Evolutionary conservation across 805 yeast species (phyloP).

Genomic region (Starmerella tilneyi): DNA sequence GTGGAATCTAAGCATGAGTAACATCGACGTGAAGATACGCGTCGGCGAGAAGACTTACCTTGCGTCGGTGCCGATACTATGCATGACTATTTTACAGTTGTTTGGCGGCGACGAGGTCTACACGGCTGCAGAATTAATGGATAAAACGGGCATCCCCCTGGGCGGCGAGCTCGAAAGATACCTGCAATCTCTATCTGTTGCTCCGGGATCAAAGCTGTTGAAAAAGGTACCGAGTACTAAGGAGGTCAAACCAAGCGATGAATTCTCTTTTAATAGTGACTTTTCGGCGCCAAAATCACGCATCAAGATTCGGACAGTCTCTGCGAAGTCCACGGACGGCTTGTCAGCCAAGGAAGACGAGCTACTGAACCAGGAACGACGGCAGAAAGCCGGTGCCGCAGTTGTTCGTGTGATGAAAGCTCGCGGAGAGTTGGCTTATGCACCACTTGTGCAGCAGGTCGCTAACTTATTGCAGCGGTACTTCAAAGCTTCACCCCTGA

Average conservation of each 20-base stretch:
- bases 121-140: constrained; percentile 51
- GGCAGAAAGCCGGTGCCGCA: constrained; percentile 72
- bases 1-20: constrained; percentile 81
- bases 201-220: constrained; percentile 68
- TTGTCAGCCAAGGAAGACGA: constrained; percentile 16
- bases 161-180: constrained; percentile 59
- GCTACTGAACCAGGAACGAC: constrained; percentile 62
- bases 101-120: constrained; percentile 50
- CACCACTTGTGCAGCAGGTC: constrained; percentile 72
- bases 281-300: constrained; percentile 42
- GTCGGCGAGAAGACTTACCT: constrained; percentile 64
- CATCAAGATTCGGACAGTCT: constrained; percentile 34
- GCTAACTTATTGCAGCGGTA: constrained; percentile 69
- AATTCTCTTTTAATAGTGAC: constrained; percentile 51
- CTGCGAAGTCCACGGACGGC: constrained; percentile 44
- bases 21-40: constrained; percentile 64
- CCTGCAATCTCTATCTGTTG: constrained; percentile 72
- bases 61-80: constrained; percentile 66
- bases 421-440: constrained; percentile 65
- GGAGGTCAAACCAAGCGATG: constrained; percentile 37
- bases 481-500: constrained; percentile 73
- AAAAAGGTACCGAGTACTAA: constrained; percentile 45
- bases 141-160: constrained; percentile 60
- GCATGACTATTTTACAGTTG: constrained; percentile 66
- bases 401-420: constrained; percentile 96